Base-by-base conservation (phyloP, 495 filamentous ascomycete genomes). In the Articulospora tetracladia region DNA sequence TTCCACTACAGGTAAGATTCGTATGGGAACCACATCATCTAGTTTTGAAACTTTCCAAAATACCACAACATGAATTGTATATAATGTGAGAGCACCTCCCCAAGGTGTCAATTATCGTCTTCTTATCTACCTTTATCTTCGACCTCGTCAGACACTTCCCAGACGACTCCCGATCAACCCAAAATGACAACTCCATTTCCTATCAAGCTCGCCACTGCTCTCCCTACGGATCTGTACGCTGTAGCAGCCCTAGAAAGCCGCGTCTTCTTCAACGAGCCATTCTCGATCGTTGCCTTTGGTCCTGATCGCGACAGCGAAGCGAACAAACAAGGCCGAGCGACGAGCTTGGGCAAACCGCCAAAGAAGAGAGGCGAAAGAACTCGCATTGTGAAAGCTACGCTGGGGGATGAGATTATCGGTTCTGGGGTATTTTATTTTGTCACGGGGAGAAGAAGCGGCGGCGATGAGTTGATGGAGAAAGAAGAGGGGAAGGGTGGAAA, bases 391-490 rank as follows among this genome's bases (percentile, higher is more conserved):
- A 63, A 67, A 36, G 65, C 65, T n/a, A 55, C 61, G 2, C 23
- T 32, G 26, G 52, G 26, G 2, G 48, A 51, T 30, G 59, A 62
- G 51, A 59, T 64, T 53, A 55, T 64, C n/a, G 65, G 65, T 11
- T 47, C n/a, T 12, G 59, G 55, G 23, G 26, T 28, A 15, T 64
- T 62, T 62, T 39, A 25, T 56, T 52, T 61, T 59, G 53, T 17
- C 27, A 26, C 17, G n/a, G 36, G 26, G 47, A 26, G 56, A 44
- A 50, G 30, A 12, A 47, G 26, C 23, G 25, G 32, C 71, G 72
- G 65, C 19, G 69, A 74, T 44, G 39, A 44, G 39, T 44, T 44
- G 39, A 44, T 44, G 53, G 41, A 48, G 2, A 64, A 63, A 15
- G 56, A 44, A 8, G 53, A 36, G 23, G 47, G 55, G 25, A 36